Conservation (phyloP, 2,329 filamentous ascomycete species). For the Calonectria crousiana region DNA sequence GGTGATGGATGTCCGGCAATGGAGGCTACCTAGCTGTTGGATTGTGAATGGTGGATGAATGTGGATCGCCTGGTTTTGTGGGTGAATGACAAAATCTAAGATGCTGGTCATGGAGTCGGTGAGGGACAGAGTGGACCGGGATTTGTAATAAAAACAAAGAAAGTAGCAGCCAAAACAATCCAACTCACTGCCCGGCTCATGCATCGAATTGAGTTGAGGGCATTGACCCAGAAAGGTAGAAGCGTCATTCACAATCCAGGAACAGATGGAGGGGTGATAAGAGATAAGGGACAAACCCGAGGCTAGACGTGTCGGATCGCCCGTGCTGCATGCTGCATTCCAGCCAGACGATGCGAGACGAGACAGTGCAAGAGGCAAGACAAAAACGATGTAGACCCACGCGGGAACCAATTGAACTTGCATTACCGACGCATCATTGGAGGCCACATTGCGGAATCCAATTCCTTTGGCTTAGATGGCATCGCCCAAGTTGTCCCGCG, state of each 20-base stretch:
- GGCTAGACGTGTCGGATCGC: slow-evolving; percentile 8
- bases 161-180: background rate
- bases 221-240: background rate
- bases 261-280: slow-evolving; percentile 34
- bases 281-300: slow-evolving; percentile 25
- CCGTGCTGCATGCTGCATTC: slow-evolving; percentile 11
- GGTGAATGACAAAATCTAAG: slow-evolving; percentile 5
- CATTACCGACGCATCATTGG: background rate
- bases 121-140: background rate
- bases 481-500: background rate
- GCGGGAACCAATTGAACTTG: slow-evolving; percentile 1
- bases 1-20: slow-evolving; percentile 3
- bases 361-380: background rate
- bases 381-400: background rate
- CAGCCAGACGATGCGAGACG: slow-evolving; percentile 9
- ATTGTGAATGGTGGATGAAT: slow-evolving; percentile 3
- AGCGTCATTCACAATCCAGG: slow-evolving; percentile 6
- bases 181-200: background rate
- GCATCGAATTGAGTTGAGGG: background rate
- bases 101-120: slow-evolving; percentile 2
- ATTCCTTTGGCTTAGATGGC: background rate
- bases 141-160: slow-evolving; percentile 1
- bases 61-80: slow-evolving; percentile 13
- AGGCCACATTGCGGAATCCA: slow-evolving; percentile 5
- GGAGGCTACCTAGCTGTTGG: background rate